Evolutionary conservation across 2,329 filamentous ascomycete genomes (phyloP).

Genomic region (Pseudopithomyces maydicus): DNA sequence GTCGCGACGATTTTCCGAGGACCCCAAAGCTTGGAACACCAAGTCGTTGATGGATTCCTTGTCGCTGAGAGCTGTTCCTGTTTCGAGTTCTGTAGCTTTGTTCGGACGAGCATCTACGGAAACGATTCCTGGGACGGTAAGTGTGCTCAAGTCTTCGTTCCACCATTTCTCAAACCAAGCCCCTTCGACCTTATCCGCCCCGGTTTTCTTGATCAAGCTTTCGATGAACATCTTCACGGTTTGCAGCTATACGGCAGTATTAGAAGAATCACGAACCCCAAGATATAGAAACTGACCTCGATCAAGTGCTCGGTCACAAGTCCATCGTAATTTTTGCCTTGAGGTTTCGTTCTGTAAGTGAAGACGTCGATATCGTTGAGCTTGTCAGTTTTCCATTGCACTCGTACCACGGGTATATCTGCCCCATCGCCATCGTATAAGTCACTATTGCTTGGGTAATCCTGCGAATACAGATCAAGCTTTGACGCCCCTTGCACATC

Average conservation of each 20-base stretch:
- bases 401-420: not conserved
- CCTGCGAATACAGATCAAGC: not conserved
- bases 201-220: not conserved
- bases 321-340: not conserved
- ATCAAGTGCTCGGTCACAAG: not conserved
- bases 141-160: not conserved
- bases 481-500: not conserved
- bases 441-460: not conserved
- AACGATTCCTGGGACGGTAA: not conserved
- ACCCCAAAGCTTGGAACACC: not conserved
- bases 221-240: constrained; percentile 1
- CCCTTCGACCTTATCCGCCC: not conserved
- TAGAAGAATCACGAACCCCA: not conserved
- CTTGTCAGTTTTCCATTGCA: not conserved
- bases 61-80: not conserved
- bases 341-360: not conserved
- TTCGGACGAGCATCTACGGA: not conserved
- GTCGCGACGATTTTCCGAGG: not conserved
- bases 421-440: not conserved
- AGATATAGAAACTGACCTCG: not conserved
- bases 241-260: not conserved
- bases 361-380: not conserved
- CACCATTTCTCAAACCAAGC: not conserved
- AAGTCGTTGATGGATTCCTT: not conserved
- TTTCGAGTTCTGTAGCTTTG: not conserved